Evolutionary conservation across 2,329 filamentous ascomycete genomes (phyloP), one percentile per base, ranked within the genome.

Genomic region (Malbranchea cinnamomea): DNA sequence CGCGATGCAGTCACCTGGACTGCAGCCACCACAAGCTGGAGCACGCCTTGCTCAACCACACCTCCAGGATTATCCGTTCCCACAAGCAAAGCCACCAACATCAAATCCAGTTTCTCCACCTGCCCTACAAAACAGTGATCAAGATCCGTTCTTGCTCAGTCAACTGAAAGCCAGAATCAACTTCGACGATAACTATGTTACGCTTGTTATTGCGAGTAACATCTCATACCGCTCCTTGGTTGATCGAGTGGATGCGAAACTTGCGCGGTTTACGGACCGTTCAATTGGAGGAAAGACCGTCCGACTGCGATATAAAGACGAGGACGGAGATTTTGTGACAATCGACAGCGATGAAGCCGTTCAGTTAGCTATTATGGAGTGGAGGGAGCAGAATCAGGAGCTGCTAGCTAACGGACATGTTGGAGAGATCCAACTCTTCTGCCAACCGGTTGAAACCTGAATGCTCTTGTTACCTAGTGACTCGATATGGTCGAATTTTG

Each of bases 311-410:
- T 98, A 95, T 54, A 71, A 76, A 30, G 89, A 98, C 48, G 79
- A 85, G 47, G 89, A 98, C 41, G 81, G 81, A 28, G 89, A 95
- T 47, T 87, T 78, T 49, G 81, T 98, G 37, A 85, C 78, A 30
- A 94, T 98, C 32, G 79, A 89, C 51, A 87, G 79, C 37, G 89
- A 98, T 46, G 89, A 98, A 46, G 89, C 94, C 42, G 89, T 98
- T 24, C 83, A 91, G 46, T 84, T 89, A 43, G 89, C 89, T 4
- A 93, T 98, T 49, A 77, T 85, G 52, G 85, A 91, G 43, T 94
- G 85, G 85, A 74, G 80, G 19, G 84, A 93, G 48, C 77, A 74
- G 42, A 67, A 74, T 45, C 63, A 66, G 36, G 65, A 71, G 19
- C 60, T 68, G 43, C 65, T 71, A 25, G 67, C 51, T 30, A 66